phyloP scores from a whole-genome alignment of 2,329 filamentous ascomycete species.

The Polychaeton citri region DNA sequence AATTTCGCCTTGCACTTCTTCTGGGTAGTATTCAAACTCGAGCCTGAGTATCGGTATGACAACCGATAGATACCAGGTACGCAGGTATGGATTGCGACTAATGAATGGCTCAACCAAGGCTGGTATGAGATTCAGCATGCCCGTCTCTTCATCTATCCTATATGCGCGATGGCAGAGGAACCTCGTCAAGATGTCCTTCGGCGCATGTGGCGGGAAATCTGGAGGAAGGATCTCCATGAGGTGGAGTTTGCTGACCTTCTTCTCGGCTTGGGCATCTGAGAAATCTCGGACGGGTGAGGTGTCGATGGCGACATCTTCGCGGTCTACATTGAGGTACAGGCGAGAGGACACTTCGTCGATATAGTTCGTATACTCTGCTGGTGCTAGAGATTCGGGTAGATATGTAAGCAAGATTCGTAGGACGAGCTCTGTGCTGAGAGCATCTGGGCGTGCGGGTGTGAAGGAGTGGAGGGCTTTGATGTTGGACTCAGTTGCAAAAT shows the following conservation, averaged over 20 bases:
- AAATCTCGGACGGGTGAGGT: constrained; percentile 42
- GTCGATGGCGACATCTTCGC: constrained; percentile 38
- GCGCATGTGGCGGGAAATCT: constrained; percentile 33
- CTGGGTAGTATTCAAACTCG: constrained; percentile 56
- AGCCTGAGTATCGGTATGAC: constrained; percentile 56
- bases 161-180: constrained; percentile 58
- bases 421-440: constrained; percentile 51
- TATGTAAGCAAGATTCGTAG: constrained; percentile 64
- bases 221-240: constrained; percentile 45
- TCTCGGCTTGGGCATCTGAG: constrained; percentile 50
- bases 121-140: constrained; percentile 55
- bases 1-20: constrained; percentile 40
- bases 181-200: constrained; percentile 42
- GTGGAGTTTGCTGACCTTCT: constrained; percentile 48
- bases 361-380: constrained; percentile 49
- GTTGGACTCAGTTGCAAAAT: constrained; percentile 54
- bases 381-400: constrained; percentile 57
- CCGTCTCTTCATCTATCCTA: constrained; percentile 57
- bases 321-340: constrained; percentile 28
- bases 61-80: constrained; percentile 55
- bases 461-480: constrained; percentile 49
- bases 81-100: constrained; percentile 44
- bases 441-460: constrained; percentile 40
- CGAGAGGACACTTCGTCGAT: constrained; percentile 43
- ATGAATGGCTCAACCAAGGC: constrained; percentile 58